Base-by-base conservation (phyloP, 768 basidiomycete species). In the Chalciporus sphaerocephalus region DNA sequence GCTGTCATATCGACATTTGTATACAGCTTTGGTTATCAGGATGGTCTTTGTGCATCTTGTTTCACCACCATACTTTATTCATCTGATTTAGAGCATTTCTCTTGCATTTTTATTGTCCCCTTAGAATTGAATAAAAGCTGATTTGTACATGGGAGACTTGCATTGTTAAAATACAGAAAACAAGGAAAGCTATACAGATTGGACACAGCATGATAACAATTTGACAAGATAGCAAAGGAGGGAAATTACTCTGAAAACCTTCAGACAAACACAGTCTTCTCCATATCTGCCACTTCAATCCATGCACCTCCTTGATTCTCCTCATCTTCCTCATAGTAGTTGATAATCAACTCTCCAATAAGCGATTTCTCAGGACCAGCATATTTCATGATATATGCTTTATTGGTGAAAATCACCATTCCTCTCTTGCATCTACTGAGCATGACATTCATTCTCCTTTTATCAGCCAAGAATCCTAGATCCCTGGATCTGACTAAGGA, bases 371-470 rank as follows among this genome's bases (percentile, higher is more conserved):
- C 48, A 36, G 78, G 86, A 52, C 57, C 60, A 40, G 79, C 87
- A 57, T 64, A 56, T 9, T 75, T 74, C n/a, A 58, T 52, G 32
- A 92, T 68, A 57, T 91, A 92, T 15, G 67, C 67, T 51, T 70
- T 69, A 54, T 72, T 86, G 17, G 83, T 73, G 41, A 84, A 70
- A 53, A 92, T 84, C 47, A 81, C 80, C 87, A 92, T 91, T 23
- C 81, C 83, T 40, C 67, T 72, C 61, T 85, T 84, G 73, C 84
- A 89, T 28, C 90, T 78, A 38, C 81, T 84, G 7, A 92, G 80
- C 87, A 92, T 90, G 47, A 92, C 89, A 81, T 92, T 92, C 42
- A 85, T 83, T 15, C 90, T 74, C 22, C 83, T 74, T 9, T 73
- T 52, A 55, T 81, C 81, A 12, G 64, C 58, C 25, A 92, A 69